Base-by-base conservation (phyloP, 2,329 filamentous ascomycete species). In the Penicillium sp. region DNA sequence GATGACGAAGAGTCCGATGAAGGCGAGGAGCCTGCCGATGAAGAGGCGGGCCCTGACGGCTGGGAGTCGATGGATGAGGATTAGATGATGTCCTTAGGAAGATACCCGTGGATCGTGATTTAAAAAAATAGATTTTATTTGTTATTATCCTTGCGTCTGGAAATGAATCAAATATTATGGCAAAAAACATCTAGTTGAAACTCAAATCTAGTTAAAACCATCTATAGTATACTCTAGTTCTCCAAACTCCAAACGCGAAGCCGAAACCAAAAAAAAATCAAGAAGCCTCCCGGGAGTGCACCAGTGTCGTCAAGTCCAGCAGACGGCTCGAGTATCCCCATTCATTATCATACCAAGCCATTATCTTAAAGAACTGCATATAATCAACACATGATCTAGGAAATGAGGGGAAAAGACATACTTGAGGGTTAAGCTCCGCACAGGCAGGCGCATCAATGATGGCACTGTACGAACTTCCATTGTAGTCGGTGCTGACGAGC, bases 271-370 rank as follows among this genome's bases (percentile, higher is more conserved):
- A 20, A 36, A 32, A 34, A 20, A 31, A 42, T 51, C 41, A 49
- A 40, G 34, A 42, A 40, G 42, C 43, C 46, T 59, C 55, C 31
- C 48, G 44, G 44, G 49, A 52, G 40, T 56, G 51, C 8, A 61
- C 57, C 40, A 55, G 44, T 35, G 52, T 56, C 16, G 61, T 56
- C 65, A 89, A 82, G 73, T 89, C 85, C 58, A 88, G 75, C 63
- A 88, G 82, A 77, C 85, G 89, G 76, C 88, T 88, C 71, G 85
- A 89, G 82, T 95, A 95, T 65, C 88, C 89, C 87, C 87, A 94
- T 81, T 95, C 89, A 77, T 95, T 95, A 79, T 91, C 87, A 75
- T 93, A 91, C 89, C 89, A 95, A 61, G 82, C 82, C 72, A 94
- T 85, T 54, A 95, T 81, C 82, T 95, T 95, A 79, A 93, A 85